Conservation (phyloP, 2,329 filamentous ascomycete genomes). For the Colletotrichum abscissum region DNA sequence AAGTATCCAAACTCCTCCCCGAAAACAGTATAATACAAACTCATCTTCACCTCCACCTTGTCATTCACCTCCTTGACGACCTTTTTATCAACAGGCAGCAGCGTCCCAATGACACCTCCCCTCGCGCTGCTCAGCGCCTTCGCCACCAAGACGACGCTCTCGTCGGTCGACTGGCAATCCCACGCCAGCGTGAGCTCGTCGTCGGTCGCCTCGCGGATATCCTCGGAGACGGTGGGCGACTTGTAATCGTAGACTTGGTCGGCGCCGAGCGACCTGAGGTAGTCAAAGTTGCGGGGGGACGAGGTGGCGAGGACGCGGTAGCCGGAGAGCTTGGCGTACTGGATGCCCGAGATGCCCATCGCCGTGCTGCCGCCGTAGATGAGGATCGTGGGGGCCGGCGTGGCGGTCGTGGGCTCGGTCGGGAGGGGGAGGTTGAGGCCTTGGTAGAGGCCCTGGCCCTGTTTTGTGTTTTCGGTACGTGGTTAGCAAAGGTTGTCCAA, state of each 20-base stretch:
- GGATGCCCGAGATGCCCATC: slow-evolving; percentile 61
- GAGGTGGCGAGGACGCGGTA: slow-evolving; percentile 44
- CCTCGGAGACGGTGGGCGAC: slow-evolving; percentile 36
- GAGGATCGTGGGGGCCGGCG: slow-evolving; percentile 47
- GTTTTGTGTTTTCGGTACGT: background rate
- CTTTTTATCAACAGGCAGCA: slow-evolving; percentile 51
- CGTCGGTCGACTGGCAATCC: slow-evolving; percentile 39
- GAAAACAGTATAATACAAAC: slow-evolving; percentile 50
- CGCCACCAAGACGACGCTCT: slow-evolving; percentile 39
- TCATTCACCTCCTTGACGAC: slow-evolving; percentile 55
- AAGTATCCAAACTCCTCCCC: slow-evolving; percentile 46
- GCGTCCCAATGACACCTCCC: slow-evolving; percentile 49
- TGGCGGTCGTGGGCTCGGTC: slow-evolving; percentile 46
- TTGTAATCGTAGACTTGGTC: slow-evolving; percentile 47
- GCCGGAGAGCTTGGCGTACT: slow-evolving; percentile 50
- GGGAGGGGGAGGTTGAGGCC: slow-evolving; percentile 59
- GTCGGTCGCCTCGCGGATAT: slow-evolving; percentile 41
- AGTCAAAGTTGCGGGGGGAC: slow-evolving; percentile 49
- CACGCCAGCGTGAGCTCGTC: slow-evolving; percentile 41
- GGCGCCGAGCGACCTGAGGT: slow-evolving; percentile 45
- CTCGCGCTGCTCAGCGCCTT: slow-evolving; percentile 25
- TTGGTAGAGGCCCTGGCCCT: slow-evolving; percentile 63
- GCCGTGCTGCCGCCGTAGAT: slow-evolving; percentile 61
- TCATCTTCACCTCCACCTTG: slow-evolving; percentile 43
- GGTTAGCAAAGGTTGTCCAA: background rate